Percentiles rank a stretch among this genome's conserved stretches.
These are phyloP conservation scores for Colletotrichum orchidophilum DNA, from an alignment of 2,329 filamentous ascomycete species.

Conservation along the genomic window DNA sequence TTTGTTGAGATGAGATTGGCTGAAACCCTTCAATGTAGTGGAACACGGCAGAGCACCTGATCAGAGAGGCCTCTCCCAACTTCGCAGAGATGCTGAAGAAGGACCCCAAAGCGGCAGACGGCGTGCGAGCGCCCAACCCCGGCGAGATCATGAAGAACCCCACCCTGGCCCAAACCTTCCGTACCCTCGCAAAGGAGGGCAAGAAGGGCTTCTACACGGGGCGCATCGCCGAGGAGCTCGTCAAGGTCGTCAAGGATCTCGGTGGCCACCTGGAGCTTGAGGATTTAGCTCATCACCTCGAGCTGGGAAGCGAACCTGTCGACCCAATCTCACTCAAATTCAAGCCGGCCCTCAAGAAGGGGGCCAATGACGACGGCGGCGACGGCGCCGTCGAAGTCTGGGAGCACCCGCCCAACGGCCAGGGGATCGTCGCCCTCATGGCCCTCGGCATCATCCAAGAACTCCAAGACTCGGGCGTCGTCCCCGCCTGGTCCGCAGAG, in stretches of 20 bases:
- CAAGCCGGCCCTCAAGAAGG: constrained; percentile 42
- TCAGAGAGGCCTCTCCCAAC: constrained; percentile 84
- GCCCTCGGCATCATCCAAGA: constrained; percentile 91
- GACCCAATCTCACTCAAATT: constrained; percentile 87
- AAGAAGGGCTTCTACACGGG: constrained; percentile 94
- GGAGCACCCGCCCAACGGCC: constrained; percentile 97
- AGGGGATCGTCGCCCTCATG: constrained; percentile 95
- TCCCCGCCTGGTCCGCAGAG: constrained; percentile 72
- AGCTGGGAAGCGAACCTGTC: constrained; percentile 76
- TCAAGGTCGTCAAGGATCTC: constrained; percentile 78
- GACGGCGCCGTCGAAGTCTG: constrained; percentile 74
- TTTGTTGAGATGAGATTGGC: neutral
- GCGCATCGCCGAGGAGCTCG: constrained; percentile 80
- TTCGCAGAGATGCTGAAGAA: constrained; percentile 87
- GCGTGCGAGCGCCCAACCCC: constrained; percentile 76
- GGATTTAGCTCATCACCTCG: constrained; percentile 81
- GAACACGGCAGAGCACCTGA: constrained; percentile 67
- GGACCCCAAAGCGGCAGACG: constrained; percentile 73
- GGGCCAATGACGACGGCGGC: constrained; percentile 32
- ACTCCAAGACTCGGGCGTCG: constrained; percentile 78
- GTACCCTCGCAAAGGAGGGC: constrained; percentile 78
- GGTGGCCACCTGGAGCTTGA: constrained; percentile 83
- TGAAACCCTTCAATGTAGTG: constrained; percentile 67
- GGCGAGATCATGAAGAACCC: constrained; percentile 93
- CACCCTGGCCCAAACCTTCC: constrained; percentile 82